Evolutionary conservation across 108 stramenopile genomes (phyloP).

Genomic region (Licmophora abbreviata): DNA sequence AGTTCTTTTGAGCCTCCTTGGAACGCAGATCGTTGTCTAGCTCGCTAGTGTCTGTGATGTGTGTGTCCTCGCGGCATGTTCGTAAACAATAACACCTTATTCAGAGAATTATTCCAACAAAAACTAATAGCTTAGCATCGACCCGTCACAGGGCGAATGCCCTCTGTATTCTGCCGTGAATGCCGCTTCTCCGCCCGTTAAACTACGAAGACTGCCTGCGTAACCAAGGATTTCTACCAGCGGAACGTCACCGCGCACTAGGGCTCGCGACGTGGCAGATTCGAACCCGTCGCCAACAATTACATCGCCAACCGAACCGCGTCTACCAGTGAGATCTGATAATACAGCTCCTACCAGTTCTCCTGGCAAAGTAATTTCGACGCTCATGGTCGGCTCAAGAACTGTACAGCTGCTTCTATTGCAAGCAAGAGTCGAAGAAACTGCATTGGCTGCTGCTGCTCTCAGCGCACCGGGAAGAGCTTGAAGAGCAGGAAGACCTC

Average conservation of each 20-base stretch:
- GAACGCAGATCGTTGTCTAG: constrained; percentile 60
- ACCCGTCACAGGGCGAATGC: constrained; percentile 33
- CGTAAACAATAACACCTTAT: too few relatives aligned
- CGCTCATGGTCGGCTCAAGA: constrained; percentile 80
- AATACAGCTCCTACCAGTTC: constrained; percentile 81
- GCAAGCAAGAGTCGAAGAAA: constrained; percentile 33
- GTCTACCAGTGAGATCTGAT: constrained; percentile 69
- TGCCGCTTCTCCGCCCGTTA: constrained; percentile 79
- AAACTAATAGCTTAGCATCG: too few relatives aligned
- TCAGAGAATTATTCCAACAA: too few relatives aligned
- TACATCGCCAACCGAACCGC: constrained; percentile 83
- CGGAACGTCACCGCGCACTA: constrained; percentile 77
- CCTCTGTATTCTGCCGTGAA: constrained; percentile 85
- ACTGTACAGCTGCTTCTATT: constrained; percentile 26
- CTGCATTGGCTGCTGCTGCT: constrained; percentile 65
- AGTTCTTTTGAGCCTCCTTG: constrained; percentile 51
- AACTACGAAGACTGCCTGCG: constrained; percentile 68
- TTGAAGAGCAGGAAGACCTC: constrained; percentile 41
- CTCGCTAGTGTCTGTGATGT: too few relatives aligned
- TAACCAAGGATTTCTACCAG: constrained; percentile 83
- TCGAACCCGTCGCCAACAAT: constrained; percentile 13
- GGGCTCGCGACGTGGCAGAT: constrained; percentile 36
- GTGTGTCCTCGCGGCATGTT: too few relatives aligned
- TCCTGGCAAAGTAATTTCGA: constrained; percentile 67
- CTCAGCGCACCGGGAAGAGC: constrained; percentile 68